Conservation (phyloP, 371 early-diverging fungal species). For the Coemansia sp. region DNA sequence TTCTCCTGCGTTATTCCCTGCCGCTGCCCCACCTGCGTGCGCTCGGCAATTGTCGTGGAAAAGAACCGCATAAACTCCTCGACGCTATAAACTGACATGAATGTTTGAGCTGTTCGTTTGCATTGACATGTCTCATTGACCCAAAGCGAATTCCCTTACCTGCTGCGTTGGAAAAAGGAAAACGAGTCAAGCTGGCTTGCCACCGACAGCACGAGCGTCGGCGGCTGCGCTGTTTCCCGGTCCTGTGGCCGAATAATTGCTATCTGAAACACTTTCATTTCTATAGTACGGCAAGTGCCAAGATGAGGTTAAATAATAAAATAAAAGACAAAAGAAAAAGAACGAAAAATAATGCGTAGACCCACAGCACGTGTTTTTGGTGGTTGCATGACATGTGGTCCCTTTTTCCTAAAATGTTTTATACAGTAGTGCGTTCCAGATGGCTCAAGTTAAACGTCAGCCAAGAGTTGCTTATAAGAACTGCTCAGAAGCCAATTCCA, state of each 20-base stretch:
- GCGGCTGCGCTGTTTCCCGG: slow-evolving; percentile 7
- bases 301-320: not conserved
- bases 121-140: too few relatives aligned
- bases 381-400: too few relatives aligned
- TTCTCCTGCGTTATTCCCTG: slow-evolving; percentile 69
- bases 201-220: slow-evolving; percentile 52
- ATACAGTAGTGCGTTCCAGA: not conserved
- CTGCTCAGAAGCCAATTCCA: not conserved
- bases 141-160: slow-evolving; percentile 54
- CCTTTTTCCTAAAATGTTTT: too few relatives aligned
- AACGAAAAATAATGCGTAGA: not conserved
- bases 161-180: slow-evolving; percentile 84
- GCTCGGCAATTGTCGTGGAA: slow-evolving; percentile 79
- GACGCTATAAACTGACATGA: slow-evolving; percentile 56
- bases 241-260: slow-evolving; percentile 35
- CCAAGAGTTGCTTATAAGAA: too few relatives aligned
- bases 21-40: slow-evolving; percentile 78
- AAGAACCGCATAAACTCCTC: slow-evolving; percentile 90
- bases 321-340: not conserved
- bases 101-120: too few relatives aligned
- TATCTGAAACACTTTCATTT: slow-evolving; percentile 38
- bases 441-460: not conserved
- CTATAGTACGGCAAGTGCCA: not conserved
- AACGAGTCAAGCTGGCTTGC: slow-evolving; percentile 79
- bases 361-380: not conserved